A percentile compares a stretch with the other conserved stretches of the same genome.
Evolutionary conservation across 2,329 filamentous ascomycete genomes (phyloP).

Genomic region (Fusarium pseudonygamai): DNA sequence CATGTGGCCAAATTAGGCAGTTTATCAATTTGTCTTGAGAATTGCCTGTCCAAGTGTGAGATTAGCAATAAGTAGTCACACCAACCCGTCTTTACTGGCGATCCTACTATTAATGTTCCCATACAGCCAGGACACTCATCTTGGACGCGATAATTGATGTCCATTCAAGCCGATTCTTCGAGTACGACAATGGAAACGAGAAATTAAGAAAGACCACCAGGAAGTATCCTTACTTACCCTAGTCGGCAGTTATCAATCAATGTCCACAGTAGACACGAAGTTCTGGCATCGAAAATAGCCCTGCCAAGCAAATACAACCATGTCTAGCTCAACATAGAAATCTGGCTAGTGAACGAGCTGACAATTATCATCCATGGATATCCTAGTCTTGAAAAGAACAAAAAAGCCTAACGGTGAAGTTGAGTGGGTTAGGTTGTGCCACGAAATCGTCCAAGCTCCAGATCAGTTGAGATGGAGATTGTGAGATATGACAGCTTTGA

Average conservation of each 20-base stretch:
- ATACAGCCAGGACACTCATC: neutral
- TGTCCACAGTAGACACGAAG: neutral
- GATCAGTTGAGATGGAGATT: neutral
- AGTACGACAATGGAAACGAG: neutral
- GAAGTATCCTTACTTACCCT: neutral
- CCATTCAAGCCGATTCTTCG: neutral
- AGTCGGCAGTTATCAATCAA: neutral
- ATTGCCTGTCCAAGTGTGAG: too few species aligned
- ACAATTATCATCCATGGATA: neutral
- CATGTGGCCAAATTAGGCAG: neutral
- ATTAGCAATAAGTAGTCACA: neutral
- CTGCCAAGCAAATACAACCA: constrained; percentile 1
- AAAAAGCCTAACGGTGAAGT: neutral
- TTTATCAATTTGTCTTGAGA: neutral
- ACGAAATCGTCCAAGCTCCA: neutral
- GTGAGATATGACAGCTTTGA: neutral
- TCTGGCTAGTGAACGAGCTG: neutral
- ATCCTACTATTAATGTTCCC: neutral
- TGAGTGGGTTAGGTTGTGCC: neutral
- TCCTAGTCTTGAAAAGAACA: neutral
- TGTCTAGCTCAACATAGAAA: neutral
- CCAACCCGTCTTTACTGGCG: neutral
- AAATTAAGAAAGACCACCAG: neutral
- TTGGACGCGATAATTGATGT: neutral
- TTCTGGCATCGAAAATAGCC: neutral